Base-by-base conservation (phyloP, 345 rosid species). In the Dimocarpus longan region DNA sequence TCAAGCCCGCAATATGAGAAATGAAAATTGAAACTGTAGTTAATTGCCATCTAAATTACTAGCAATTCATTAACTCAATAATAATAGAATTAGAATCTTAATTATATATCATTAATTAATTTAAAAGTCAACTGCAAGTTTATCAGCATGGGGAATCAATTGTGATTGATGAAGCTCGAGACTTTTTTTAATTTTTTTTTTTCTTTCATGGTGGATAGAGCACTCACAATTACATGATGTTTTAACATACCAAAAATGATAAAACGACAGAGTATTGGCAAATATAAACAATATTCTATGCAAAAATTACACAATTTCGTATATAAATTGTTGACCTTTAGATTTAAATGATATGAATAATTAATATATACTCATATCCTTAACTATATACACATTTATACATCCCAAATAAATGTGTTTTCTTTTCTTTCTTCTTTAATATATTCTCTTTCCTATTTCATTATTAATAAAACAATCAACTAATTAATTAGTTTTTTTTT, bases 61-160 rank as follows among this genome's bases (percentile, higher is more conserved):
- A 32, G 37, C 37, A 32, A 1, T 32, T 32, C 37, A 32, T 32
- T 32, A 32, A 32, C 37, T 32, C 2, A 32, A 32, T 32, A 32
- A 32, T 32, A 32, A 74, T 60, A 16, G 69, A 22, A 42, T 48
- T 7, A 60, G 3, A 28, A 74, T 12, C 56, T 37, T 19, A 57
- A 32, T 2, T 46, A 43, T 44, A 50, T 43, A 48, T 48, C 57
- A 4, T 48, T 64, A 76, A 56, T 24, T 46, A 16, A 69, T 32
- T 32, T 32, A 2, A 32, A 32, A 80, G 83, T 85, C 82, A 74
- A 77, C 42, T 67, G 48, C 67, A 74, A 66, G 0, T 75, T 79
- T 46, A 57, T 21, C 32, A 12, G n/a, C 52, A 39, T 56, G 1
- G 24, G 32, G 65, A 8, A 1, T 48, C 24, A 50, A 73, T 72